Conservation (phyloP, 768 basidiomycete species). For the Sistotremastrum suecicum region DNA sequence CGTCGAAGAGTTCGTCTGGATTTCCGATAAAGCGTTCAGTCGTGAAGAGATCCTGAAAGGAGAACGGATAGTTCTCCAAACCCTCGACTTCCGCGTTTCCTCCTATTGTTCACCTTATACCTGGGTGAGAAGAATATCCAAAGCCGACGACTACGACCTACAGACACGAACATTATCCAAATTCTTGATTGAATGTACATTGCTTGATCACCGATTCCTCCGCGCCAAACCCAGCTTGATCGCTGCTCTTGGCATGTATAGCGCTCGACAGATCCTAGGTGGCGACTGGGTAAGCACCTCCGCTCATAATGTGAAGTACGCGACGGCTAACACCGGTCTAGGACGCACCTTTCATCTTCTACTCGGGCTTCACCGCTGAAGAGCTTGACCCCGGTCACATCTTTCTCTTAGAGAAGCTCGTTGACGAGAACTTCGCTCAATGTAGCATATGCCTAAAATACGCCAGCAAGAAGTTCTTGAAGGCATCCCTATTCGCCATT, state of each 20-base stretch:
- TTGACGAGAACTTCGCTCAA: conserved; percentile 63
- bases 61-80: conserved; percentile 91
- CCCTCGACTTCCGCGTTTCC: conserved; percentile 88
- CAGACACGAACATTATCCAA: conserved; percentile 96
- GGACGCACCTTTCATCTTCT: conserved; percentile 85
- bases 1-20: conserved; percentile 96
- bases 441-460: conserved; percentile 94
- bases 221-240: conserved; percentile 86
- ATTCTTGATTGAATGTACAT: conserved; percentile 91
- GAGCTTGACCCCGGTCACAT: conserved; percentile 73
- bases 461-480: conserved; percentile 93
- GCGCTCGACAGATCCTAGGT: conserved; percentile 83
- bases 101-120: conserved; percentile 98
- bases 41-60: conserved; percentile 97
- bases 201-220: conserved; percentile 86
- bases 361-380: conserved; percentile 84
- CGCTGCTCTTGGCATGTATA: conserved; percentile 96
- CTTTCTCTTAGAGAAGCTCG: conserved; percentile 71
- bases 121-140: conserved; percentile 98
- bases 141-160: conserved; percentile 96
- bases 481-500: conserved; percentile 68
- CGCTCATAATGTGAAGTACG: conserved; percentile 7
- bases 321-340: conserved; percentile 19
- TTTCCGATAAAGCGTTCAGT: conserved; percentile 91
- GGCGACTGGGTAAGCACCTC: conserved; percentile 77